phyloP scores from a whole-genome alignment of 441 rosid genomes.

The Biscutella laevigata region DNA sequence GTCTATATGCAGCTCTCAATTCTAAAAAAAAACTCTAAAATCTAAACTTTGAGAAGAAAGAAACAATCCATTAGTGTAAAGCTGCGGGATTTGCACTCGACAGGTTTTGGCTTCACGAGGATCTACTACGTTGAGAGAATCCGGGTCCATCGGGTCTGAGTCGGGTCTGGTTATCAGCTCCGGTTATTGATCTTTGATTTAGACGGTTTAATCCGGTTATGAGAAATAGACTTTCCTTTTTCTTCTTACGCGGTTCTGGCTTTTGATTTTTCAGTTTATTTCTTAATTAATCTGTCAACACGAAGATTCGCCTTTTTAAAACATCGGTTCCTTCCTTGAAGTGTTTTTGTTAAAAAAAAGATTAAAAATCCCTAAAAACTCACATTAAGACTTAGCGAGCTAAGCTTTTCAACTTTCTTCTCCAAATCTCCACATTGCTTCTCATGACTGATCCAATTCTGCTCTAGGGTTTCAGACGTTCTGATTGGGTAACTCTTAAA shows the following conservation, averaged over 20 bases:
- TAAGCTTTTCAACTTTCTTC: slow-evolving; percentile 2
- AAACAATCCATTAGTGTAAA: slow-evolving; percentile 4
- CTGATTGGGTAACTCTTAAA: slow-evolving; percentile 15
- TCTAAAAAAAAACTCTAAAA: slow-evolving; percentile 13
- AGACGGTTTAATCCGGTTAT: too few species aligned
- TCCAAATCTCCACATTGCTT: not conserved
- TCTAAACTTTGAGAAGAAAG: slow-evolving; percentile 9
- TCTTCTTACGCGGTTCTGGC: too few species aligned
- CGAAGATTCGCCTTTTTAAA: too few species aligned
- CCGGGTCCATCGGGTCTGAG: too few species aligned
- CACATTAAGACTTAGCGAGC: slow-evolving; percentile 14
- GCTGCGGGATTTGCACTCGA: not conserved
- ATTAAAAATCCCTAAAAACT: slow-evolving; percentile 10
- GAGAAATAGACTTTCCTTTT: too few species aligned
- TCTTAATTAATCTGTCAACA: too few species aligned
- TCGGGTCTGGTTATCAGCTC: too few species aligned
- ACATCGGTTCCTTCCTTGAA: slow-evolving; percentile 11
- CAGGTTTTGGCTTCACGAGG: slow-evolving; percentile 12
- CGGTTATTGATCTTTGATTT: too few species aligned
- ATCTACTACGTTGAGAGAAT: too few species aligned
- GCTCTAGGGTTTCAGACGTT: slow-evolving; percentile 14
- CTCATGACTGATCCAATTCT: slow-evolving; percentile 23
- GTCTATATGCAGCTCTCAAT: not conserved
- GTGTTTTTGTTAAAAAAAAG: slow-evolving; percentile 5
- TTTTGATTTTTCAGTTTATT: too few species aligned